Evolutionary conservation across 257 asterid species (phyloP), one percentile per base, ranked within the genome.

Genomic region (Gentiana macrophylla): DNA sequence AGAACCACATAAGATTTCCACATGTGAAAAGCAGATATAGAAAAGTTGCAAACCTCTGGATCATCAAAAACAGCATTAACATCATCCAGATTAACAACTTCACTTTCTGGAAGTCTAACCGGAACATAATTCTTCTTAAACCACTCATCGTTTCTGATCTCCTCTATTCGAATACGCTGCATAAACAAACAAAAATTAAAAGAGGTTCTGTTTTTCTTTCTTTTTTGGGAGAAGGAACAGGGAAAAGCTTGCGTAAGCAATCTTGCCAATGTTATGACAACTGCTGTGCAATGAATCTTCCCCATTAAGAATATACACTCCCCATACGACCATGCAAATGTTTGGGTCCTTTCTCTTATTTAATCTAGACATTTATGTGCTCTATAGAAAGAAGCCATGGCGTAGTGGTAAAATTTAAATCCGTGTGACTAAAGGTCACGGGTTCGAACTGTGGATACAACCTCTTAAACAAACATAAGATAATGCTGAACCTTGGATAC

Each of bases 11-110:
- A 6, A 12, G 56, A 32, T 36, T 49, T 52, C 37, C 41, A 50
- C 34, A 37, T 35, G 44, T 0, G 34, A 61, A 50, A 44, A 43
- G 35, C 10, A 56, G 49, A 50, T 10, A 60, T 56, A 8, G 13
- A 59, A 56, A 48, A 44, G 49, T 37, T 35, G 75, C 94, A 78
- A 64, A 92, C 97, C 97, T 92, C 99, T 36, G 84, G 74, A 79
- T 87, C 96, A 76, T 88, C 94, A 74, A 92, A 92, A 69, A 91
- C 99, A 62, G 97, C 95, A 83, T 92, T 82, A 38, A 92, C 74
- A 74, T 92, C 99, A 76, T 92, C 97, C 68, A 92, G 72, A 74
- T 92, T 86, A 72, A 88, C 74, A 56, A 79, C 99, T 84, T 88
- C 99, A 61, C 65, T 71, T 79, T 88, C 97, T 44, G 86, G 62